Evolutionary conservation across 2,329 filamentous ascomycete species (phyloP).

Genomic region (Madurella mycetomatis): DNA sequence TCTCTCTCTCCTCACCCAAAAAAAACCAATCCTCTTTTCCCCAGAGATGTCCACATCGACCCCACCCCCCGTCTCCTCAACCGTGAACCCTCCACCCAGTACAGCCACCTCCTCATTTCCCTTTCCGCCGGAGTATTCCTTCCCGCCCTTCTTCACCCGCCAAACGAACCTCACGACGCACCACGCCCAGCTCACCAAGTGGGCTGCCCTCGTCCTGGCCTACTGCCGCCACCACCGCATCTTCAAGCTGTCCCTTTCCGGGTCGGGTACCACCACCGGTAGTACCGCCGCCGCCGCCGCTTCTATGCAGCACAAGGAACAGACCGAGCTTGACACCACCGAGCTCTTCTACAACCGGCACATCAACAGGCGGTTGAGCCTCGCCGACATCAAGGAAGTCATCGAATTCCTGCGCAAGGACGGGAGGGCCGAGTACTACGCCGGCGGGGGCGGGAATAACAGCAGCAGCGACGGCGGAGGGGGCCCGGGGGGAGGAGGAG

Average conservation of each 20-base stretch:
- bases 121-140: constrained; percentile 65
- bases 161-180: constrained; percentile 71
- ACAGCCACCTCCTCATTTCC: constrained; percentile 35
- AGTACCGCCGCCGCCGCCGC: constrained; percentile 38
- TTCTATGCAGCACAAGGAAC: constrained; percentile 29
- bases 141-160: constrained; percentile 81
- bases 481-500: constrained; percentile 37
- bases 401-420: constrained; percentile 56
- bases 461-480: constrained; percentile 28
- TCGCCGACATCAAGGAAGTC: constrained; percentile 53
- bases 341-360: constrained; percentile 55
- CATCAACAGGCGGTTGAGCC: constrained; percentile 48
- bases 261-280: constrained; percentile 39
- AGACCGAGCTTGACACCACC: constrained; percentile 32
- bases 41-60: not conserved
- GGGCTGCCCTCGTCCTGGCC: constrained; percentile 77
- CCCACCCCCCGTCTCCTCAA: not conserved
- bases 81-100: constrained; percentile 2
- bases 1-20: too few relatives aligned
- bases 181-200: constrained; percentile 74
- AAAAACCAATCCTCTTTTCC: not conserved
- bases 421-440: constrained; percentile 63
- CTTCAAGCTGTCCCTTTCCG: constrained; percentile 66
- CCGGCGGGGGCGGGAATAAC: constrained; percentile 24
- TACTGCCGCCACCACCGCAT: constrained; percentile 77